Conservation (phyloP, 78 protist species). For the Emiliania huxleyi region DNA sequence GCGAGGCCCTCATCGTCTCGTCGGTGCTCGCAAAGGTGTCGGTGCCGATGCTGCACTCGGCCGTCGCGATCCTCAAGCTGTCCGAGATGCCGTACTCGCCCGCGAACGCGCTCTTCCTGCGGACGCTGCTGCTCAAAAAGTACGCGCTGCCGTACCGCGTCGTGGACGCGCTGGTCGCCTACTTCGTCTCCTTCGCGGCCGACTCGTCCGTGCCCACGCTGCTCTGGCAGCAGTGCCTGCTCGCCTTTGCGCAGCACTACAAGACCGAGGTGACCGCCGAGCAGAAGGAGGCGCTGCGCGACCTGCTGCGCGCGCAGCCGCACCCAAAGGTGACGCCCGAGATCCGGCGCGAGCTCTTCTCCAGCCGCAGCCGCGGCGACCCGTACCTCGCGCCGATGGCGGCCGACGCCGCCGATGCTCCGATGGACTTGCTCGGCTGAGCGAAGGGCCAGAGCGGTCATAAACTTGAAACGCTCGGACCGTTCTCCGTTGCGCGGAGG, state of each 20-base stretch:
- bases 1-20: constrained; percentile 33
- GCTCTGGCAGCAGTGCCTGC: constrained; percentile 88
- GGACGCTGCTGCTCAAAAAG: constrained; percentile 83
- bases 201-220: constrained; percentile 78
- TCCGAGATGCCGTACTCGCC: constrained; percentile 44
- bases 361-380: background rate
- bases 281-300: constrained; percentile 71
- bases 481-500: too few species aligned
- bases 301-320: constrained; percentile 65
- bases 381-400: background rate
- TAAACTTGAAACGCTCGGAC: too few species aligned
- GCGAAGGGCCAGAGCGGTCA: too few species aligned
- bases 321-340: constrained; percentile 83
- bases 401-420: background rate
- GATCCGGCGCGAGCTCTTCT: constrained; percentile 79
- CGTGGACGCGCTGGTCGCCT: constrained; percentile 76
- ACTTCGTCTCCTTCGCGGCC: constrained; percentile 53
- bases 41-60: constrained; percentile 79
- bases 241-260: constrained; percentile 77
- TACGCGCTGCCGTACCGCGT: constrained; percentile 89
- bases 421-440: background rate
- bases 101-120: constrained; percentile 67
- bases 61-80: constrained; percentile 77
- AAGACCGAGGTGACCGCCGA: constrained; percentile 76
- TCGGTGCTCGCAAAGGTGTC: constrained; percentile 64